Evolutionary conservation across 202 grass and related monocot genomes (phyloP).

Genomic region (Miscanthus sacchariflorus): DNA sequence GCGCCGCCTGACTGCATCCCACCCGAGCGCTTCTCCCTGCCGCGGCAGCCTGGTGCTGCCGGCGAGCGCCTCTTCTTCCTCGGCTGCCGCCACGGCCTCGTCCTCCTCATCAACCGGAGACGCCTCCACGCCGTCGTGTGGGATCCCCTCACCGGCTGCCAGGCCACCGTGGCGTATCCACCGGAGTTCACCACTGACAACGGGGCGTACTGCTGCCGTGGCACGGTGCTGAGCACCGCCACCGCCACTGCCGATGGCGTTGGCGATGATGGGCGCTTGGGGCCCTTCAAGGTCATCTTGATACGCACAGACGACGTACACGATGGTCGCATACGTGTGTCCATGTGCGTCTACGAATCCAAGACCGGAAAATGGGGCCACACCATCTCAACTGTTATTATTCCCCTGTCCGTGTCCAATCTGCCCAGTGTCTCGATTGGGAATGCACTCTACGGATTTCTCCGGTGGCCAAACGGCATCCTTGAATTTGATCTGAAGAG

Average conservation of each 20-base stretch:
- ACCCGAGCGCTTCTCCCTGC: not conserved
- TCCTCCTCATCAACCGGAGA: slow-evolving; percentile 3
- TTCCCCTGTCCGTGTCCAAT: not conserved
- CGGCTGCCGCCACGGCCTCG: slow-evolving; percentile 27
- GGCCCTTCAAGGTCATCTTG: slow-evolving; percentile 19
- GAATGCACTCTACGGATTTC: not conserved
- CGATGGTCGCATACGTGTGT: not conserved
- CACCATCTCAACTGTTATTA: not conserved
- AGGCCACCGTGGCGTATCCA: not conserved
- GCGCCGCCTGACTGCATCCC: not conserved
- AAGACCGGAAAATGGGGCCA: not conserved
- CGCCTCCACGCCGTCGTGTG: not conserved
- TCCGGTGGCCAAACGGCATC: not conserved
- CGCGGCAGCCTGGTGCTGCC: not conserved
- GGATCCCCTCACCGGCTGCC: not conserved
- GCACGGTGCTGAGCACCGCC: not conserved
- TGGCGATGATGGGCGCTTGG: no score
- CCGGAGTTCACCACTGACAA: not conserved
- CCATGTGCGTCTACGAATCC: slow-evolving; percentile 15
- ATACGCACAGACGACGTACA: not conserved
- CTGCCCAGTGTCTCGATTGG: not conserved
- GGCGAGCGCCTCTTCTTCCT: slow-evolving; percentile 16
- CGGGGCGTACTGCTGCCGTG: not conserved
- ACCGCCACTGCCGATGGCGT: not conserved
- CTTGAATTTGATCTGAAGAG: not conserved